These are phyloP conservation scores for Amphichorda felina DNA, from an alignment of 2,329 filamentous ascomycete genomes.

Conservation along the genomic window DNA sequence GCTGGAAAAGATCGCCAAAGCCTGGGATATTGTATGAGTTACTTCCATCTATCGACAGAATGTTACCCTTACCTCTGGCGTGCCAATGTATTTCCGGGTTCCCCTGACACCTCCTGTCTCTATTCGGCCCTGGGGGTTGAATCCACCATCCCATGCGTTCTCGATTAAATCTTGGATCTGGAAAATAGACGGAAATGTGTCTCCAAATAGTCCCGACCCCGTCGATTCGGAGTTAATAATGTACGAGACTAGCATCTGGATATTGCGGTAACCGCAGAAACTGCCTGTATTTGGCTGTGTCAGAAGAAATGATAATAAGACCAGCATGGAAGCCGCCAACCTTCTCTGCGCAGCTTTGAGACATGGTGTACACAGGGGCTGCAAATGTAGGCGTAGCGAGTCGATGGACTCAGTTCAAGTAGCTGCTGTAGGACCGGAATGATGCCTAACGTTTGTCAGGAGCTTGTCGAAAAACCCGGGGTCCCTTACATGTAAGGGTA, in stretches of 20 bases:
- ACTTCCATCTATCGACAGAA: too few relatives aligned
- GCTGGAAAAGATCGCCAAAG: conserved; percentile 64
- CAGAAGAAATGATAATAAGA: background rate
- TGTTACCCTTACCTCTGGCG: conserved; percentile 68
- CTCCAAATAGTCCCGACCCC: conserved; percentile 48
- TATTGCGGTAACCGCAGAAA: conserved; percentile 92
- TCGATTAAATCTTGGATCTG: conserved; percentile 81
- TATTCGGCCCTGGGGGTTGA: conserved; percentile 59
- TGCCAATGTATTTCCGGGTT: conserved; percentile 95
- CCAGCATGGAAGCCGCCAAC: conserved; percentile 17
- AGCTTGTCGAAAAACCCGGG: conserved; percentile 5
- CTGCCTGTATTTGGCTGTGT: conserved; percentile 41
- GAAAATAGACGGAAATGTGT: conserved; percentile 61
- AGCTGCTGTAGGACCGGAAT: conserved; percentile 51
- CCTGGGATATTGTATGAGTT: conserved; percentile 30
- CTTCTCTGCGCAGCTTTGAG: conserved; percentile 68
- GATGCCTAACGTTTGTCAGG: conserved; percentile 38
- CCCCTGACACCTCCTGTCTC: conserved; percentile 80
- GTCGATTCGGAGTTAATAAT: conserved; percentile 46
- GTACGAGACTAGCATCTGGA: conserved; percentile 81
- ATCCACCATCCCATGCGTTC: conserved; percentile 73
- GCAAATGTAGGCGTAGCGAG: conserved; percentile 68
- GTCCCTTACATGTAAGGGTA: background rate
- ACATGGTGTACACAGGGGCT: conserved; percentile 66
- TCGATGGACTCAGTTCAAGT: conserved; percentile 47